Evolutionary conservation across 371 early-diverging fungal species (phyloP), one percentile per base, ranked within the genome.

Genomic region (Neoconidiobolus thromboides): DNA sequence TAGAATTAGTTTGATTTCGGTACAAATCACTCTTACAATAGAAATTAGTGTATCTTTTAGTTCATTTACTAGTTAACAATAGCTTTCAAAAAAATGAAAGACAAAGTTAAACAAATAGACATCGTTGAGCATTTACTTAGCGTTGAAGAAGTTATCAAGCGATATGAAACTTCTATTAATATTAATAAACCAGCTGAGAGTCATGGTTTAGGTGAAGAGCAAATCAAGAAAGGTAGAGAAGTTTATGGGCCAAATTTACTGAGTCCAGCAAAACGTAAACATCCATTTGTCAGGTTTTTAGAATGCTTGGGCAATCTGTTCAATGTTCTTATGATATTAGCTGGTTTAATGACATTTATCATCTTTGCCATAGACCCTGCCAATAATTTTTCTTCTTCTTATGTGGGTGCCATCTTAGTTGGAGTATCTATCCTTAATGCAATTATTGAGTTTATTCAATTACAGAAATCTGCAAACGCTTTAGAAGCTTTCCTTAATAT

Each of bases 371-470:
- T 91, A 54, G 87, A 91, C 63, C 46, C 46, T 6, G 46, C n/a
- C 6, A 76, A 70, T 43, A 60, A 71, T 41, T 67, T 54, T 42
- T 88, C 88, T 71, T 86, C 82, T 14, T 46, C 46, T n/a, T 94
- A 93, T 67, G 72, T 93, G 43, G 94, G 94, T 3, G 82, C 81
- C 37, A 89, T 94, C 64, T 70, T 93, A 1, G 77, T 96, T 58
- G 78, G 63, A 55, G 93, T 95, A 39, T 86, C 91, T 3, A 78
- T 93, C 50, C 57, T 93, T 47, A 96, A 96, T 63, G 87, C 94
- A 0, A 75, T 75, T 51, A 88, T 96, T 65, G 96, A 96, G 69
- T 93, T 90, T 69, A 82, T 79, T 62, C 93, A 95, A 74, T 74
- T 79, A 55, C 86, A 82, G 65, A 92, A 91, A 70, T 80, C 85